Evolutionary conservation across 129 eudicot genomes (phyloP).

Genomic region (Escallonia herrerae): DNA sequence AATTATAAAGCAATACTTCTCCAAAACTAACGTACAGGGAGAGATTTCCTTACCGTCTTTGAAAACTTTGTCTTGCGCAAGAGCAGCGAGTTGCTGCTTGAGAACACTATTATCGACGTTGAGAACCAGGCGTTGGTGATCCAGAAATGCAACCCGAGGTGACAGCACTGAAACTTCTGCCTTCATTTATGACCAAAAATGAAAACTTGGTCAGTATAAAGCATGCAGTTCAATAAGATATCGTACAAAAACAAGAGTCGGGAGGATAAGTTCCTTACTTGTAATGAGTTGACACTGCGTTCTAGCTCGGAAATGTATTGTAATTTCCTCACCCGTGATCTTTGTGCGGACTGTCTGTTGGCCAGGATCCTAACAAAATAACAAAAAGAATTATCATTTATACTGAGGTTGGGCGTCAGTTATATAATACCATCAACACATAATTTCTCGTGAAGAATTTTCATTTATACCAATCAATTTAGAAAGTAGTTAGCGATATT

Average conservation of each 20-base stretch:
- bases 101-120: slow-evolving; percentile 87
- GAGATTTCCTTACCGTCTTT: slow-evolving; percentile 56
- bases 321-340: slow-evolving; percentile 91
- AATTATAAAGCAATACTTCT: background rate
- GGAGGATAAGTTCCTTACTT: slow-evolving; percentile 34
- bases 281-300: slow-evolving; percentile 85
- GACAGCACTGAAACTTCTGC: slow-evolving; percentile 86
- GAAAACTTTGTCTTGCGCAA: slow-evolving; percentile 86
- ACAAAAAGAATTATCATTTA: background rate
- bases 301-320: slow-evolving; percentile 93
- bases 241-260: too few species aligned
- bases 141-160: slow-evolving; percentile 87
- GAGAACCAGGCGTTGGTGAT: slow-evolving; percentile 78
- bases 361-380: slow-evolving; percentile 57
- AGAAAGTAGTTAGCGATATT: too few species aligned
- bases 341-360: slow-evolving; percentile 91
- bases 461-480: too few species aligned
- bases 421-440: too few species aligned
- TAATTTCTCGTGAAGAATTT: too few species aligned
- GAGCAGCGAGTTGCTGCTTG: slow-evolving; percentile 87
- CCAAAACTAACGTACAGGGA: background rate
- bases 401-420: too few species aligned
- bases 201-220: background rate
- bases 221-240: too few species aligned
- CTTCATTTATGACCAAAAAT: slow-evolving; percentile 17